These are phyloP conservation scores for Psidium friedrichsthalianum DNA, from an alignment of 345 rosid genomes.

Conservation along the genomic window DNA sequence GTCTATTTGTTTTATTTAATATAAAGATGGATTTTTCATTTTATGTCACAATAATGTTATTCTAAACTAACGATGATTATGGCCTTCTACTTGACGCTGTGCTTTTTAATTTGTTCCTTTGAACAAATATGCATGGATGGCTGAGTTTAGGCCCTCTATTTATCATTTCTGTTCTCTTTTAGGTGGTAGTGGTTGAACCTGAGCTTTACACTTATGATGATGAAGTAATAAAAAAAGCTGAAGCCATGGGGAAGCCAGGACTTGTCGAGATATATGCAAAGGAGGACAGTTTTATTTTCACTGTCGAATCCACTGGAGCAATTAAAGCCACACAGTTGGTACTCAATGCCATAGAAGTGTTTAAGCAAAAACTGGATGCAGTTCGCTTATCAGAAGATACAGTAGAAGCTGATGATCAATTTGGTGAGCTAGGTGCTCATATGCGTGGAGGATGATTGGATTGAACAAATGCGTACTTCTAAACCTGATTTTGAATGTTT, in stretches of 20 bases:
- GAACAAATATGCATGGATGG: not conserved
- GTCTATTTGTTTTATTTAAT: not conserved
- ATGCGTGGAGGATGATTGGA: constrained; percentile 76
- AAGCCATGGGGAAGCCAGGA: constrained; percentile 88
- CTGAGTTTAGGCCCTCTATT: not conserved
- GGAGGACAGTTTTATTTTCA: constrained; percentile 82
- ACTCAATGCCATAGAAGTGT: constrained; percentile 72
- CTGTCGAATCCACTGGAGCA: constrained; percentile 91
- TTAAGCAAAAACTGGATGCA: constrained; percentile 87
- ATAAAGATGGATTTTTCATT: not conserved
- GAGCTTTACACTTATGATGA: constrained; percentile 93
- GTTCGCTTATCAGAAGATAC: constrained; percentile 89
- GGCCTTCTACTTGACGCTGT: not conserved
- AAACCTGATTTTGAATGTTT: not conserved
- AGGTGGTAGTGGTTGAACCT: constrained; percentile 78
- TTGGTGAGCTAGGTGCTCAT: constrained; percentile 97
- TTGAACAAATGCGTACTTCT: not conserved
- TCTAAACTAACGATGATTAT: not conserved
- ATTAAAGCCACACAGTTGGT: constrained; percentile 83
- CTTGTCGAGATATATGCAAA: constrained; percentile 75
- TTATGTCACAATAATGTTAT: not conserved
- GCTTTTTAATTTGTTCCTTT: not conserved
- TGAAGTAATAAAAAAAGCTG: constrained; percentile 84
- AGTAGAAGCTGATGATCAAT: constrained; percentile 95
- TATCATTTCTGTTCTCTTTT: not conserved